Percentiles rank a stretch among this genome's conserved stretches.
Conservation (phyloP, 345 rosid genomes). For the Nasturtium officinale region DNA sequence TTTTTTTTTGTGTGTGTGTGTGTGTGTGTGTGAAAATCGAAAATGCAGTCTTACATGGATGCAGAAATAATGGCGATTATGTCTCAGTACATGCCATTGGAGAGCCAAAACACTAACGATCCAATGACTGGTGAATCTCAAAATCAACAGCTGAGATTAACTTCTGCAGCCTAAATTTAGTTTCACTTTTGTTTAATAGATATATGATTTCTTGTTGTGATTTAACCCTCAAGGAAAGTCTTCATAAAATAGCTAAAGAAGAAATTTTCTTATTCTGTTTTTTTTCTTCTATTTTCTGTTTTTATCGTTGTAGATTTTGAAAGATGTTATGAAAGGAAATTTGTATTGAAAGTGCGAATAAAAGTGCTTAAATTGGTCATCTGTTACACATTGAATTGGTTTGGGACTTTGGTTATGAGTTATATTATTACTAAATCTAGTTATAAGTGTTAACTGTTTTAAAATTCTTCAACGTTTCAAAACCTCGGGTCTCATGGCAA, state of each 20-base stretch:
- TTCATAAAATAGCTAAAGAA: conserved; percentile 34
- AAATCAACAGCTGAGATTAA: conserved; percentile 39
- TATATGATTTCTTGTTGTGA: neutral
- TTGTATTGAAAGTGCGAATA: neutral
- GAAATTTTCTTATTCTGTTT: neutral
- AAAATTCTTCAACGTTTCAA: too few species aligned
- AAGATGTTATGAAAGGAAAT: neutral
- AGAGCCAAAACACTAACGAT: conserved; percentile 55
- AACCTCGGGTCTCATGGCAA: too few species aligned
- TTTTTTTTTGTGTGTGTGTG: neutral
- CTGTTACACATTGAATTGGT: too few species aligned
- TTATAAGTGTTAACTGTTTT: too few species aligned
- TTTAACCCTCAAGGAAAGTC: conserved; percentile 9
- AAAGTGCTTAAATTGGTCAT: neutral
- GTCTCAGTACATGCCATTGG: conserved; percentile 99
- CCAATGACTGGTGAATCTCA: conserved; percentile 38
- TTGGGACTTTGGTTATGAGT: neutral
- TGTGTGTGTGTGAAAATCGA: neutral
- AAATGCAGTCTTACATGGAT: conserved; percentile 91
- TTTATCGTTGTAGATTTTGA: neutral
- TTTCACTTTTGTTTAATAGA: neutral
- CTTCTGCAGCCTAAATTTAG: conserved; percentile 31
- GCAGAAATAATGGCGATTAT: conserved; percentile 95
- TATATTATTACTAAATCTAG: too few species aligned
- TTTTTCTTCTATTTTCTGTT: neutral